Evolutionary conservation across 768 basidiomycete genomes (phyloP), one percentile per base, ranked within the genome.

Genomic region (Hydnomerulius pinastri): DNA sequence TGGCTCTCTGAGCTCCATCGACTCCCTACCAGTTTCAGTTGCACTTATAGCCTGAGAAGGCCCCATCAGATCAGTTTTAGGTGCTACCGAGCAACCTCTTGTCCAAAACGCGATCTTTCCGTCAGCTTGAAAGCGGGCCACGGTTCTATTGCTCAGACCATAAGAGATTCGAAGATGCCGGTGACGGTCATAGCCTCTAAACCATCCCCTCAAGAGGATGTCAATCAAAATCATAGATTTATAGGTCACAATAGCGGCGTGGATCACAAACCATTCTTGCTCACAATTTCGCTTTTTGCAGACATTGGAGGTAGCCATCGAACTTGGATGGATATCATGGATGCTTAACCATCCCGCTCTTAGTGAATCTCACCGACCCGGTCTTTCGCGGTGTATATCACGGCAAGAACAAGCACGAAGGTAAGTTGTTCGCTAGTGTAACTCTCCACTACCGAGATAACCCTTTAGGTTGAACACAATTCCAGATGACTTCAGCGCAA

Each of bases 401-500:
- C 39, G 76, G 79, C 12, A 76, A 71, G 50, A 60, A 65, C 47
- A 79, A 78, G 60, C 82, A 84, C 43, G 65, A 78, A 48, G 78
- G 82, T 75, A 46, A 24, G 64, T 60, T 27, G 21, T 45, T 21
- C 36, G 7, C n/a, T 9, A 20, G 20, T 24, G 10, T 43, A 33
- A 24, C 11, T 12, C 8, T 48, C 23, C 12, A 28, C 8, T 23
- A 11, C 17, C 27, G 11, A 25, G 4, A 28, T 20, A 40, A 9
- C 27, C 25, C 18, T 8, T n/a, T 32, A 30, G 24, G 17, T 7
- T 33, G 17, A 13, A 30, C 36, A 35, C 12, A 33, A 4, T 35
- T 47, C 29, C 61, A 83, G 86, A 88, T 59, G 90, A 92, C 61
- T 68, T 92, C 6, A 70, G 74, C 13, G 70, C 71, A 13, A 72